These are phyloP conservation scores for Penicillium waksmanii DNA, from an alignment of 495 filamentous ascomycete species.

Conservation along the genomic window DNA sequence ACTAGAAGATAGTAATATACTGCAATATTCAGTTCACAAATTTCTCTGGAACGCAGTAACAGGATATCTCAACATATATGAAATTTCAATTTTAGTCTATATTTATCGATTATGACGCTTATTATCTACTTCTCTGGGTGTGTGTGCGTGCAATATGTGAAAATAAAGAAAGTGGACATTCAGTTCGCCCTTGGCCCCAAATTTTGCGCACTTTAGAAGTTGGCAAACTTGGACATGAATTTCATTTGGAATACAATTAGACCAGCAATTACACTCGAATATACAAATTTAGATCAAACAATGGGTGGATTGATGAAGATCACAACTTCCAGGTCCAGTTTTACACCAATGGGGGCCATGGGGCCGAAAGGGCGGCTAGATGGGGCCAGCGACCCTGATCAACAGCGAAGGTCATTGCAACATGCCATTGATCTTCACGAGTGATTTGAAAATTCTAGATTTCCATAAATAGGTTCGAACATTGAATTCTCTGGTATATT, in stretches of 20 bases:
- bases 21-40: too few species aligned
- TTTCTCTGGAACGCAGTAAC: too few species aligned
- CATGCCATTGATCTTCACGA: neutral
- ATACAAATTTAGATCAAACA: neutral
- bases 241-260: neutral
- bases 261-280: neutral
- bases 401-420: neutral
- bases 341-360: too few species aligned
- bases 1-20: too few species aligned
- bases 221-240: neutral
- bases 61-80: too few species aligned
- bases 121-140: too few species aligned
- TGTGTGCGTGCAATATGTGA: neutral
- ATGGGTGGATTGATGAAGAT: neutral
- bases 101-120: too few species aligned
- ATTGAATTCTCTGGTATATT: neutral
- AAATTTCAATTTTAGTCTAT: too few species aligned
- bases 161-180: neutral
- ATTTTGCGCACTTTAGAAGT: neutral
- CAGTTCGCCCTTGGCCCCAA: neutral
- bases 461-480: neutral
- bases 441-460: neutral
- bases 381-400: neutral
- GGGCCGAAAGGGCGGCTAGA: too few species aligned
- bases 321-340: too few species aligned